phyloP scores from a whole-genome alignment of 495 filamentous ascomycete genomes.

The Trichoderma virens region DNA sequence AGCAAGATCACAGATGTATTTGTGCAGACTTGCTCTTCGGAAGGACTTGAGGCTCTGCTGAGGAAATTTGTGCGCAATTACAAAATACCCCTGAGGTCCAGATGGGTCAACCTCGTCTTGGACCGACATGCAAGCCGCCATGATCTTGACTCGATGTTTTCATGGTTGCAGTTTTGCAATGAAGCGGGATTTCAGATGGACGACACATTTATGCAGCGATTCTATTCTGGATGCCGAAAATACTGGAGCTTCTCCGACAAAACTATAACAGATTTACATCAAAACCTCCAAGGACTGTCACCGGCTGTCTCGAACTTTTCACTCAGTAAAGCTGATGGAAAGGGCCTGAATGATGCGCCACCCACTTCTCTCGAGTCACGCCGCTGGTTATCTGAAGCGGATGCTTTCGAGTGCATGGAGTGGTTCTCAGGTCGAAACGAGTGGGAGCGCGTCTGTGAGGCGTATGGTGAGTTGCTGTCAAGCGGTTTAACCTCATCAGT shows the following conservation, averaged over 20 bases:
- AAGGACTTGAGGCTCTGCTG: constrained; percentile 1
- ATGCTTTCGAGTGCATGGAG: constrained; percentile 1
- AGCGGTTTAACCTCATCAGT: neutral
- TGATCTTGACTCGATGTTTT: constrained; percentile 4
- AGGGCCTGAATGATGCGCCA: neutral
- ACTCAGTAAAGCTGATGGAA: neutral
- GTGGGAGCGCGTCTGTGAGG: constrained; percentile 2
- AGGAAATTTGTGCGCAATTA: constrained; percentile 5
- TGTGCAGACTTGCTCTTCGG: neutral
- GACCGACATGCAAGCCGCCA: neutral
- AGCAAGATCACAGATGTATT: neutral
- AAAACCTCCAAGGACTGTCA: neutral
- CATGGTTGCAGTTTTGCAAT: constrained; percentile 8
- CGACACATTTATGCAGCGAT: neutral
- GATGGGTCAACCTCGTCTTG: constrained; percentile 2
- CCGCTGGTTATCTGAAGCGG: neutral
- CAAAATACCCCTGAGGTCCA: neutral
- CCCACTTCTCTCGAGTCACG: neutral
- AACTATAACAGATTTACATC: neutral
- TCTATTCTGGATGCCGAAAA: neutral
- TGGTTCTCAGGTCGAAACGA: neutral
- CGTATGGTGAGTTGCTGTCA: neutral
- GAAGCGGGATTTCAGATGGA: constrained; percentile 1
- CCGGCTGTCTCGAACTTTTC: neutral
- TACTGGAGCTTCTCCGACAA: constrained; percentile 6